These are phyloP conservation scores for Wallacemonas sp. DNA, from an alignment of 208 protist species.

Conservation along the genomic window DNA sequence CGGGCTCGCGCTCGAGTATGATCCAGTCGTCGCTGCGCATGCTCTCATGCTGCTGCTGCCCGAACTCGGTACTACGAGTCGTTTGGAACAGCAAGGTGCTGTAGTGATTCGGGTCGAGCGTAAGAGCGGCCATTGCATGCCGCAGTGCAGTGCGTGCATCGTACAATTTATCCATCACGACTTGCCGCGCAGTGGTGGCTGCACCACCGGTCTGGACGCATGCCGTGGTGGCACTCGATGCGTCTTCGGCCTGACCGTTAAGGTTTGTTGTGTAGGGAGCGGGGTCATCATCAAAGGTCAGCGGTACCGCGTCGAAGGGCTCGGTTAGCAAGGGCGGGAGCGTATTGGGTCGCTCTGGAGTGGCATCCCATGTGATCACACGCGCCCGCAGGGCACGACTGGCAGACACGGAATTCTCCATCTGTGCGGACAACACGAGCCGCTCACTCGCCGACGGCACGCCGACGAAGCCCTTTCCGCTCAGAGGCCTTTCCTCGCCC, in stretches of 20 bases:
- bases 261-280: too few species aligned
- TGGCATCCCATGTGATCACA: background rate
- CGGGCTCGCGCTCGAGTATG: background rate
- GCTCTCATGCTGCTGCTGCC: background rate
- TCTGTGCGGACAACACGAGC: too few species aligned
- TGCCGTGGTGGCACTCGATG: background rate
- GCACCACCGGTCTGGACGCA: too few species aligned
- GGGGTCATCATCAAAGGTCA: too few species aligned
- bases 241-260: too few species aligned
- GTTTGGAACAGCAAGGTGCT: conserved; percentile 10
- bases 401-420: background rate
- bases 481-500: too few species aligned
- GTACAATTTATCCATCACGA: conserved; percentile 36
- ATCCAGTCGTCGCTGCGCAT: conserved; percentile 4
- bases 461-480: too few species aligned
- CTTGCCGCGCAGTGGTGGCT: conserved; percentile 21
- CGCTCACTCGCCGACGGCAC: too few species aligned
- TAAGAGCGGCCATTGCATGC: conserved; percentile 2
- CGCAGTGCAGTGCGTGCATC: conserved; percentile 27
- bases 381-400: background rate
- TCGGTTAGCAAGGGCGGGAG: too few species aligned
- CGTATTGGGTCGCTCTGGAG: too few species aligned
- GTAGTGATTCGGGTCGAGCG: conserved; percentile 11
- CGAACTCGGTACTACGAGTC: background rate
- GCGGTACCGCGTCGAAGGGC: too few species aligned